These are phyloP conservation scores for Periconia sp. DNA, from an alignment of 2,329 filamentous ascomycete species.

Conservation along the genomic window DNA sequence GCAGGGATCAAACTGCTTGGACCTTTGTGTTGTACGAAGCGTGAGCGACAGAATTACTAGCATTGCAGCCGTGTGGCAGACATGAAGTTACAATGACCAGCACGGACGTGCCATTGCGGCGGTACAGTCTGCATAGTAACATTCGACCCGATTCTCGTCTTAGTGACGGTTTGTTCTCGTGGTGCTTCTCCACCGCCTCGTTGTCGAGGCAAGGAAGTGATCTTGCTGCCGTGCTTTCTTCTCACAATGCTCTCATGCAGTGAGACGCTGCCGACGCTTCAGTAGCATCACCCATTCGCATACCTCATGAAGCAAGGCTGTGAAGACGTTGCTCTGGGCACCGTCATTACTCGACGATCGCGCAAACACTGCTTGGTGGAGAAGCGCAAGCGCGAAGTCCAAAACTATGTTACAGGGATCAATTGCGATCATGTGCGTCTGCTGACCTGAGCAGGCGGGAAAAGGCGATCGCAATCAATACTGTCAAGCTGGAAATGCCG, in stretches of 20 bases:
- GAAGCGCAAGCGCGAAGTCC: neutral
- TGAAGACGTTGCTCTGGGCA: no score
- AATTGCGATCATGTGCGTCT: neutral
- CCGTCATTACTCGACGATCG: neutral
- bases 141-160: neutral
- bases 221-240: neutral
- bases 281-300: no score
- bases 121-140: slow-evolving; percentile 8
- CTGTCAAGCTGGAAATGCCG: no score
- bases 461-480: slow-evolving; percentile 9
- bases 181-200: slow-evolving; percentile 14
- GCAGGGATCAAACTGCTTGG: neutral
- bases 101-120: slow-evolving; percentile 14
- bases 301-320: no score
- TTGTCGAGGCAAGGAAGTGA: slow-evolving; percentile 22
- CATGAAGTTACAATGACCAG: slow-evolving; percentile 4
- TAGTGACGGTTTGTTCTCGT: slow-evolving; percentile 18
- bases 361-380: neutral
- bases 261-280: neutral
- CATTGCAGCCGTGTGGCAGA: neutral
- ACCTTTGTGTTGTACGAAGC: neutral
- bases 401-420: no score
- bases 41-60: neutral
- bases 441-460: neutral
- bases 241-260: neutral